Conservation (phyloP, 2,329 filamentous ascomycete genomes). For the Neonectria magnoliae region DNA sequence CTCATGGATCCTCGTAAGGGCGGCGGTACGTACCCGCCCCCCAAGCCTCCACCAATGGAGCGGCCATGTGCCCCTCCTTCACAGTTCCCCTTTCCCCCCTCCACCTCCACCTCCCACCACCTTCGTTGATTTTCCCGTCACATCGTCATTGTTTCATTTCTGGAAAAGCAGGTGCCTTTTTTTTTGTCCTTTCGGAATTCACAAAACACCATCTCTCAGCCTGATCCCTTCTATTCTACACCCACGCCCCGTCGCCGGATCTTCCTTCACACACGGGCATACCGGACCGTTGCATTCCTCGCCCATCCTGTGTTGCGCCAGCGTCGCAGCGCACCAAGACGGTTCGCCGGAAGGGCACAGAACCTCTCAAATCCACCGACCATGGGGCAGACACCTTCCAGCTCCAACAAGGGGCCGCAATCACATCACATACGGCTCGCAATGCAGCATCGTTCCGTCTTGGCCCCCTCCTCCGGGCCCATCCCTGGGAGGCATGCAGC, state of each 20-base stretch:
- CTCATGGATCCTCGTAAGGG: too few species aligned
- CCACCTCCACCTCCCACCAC: too few species aligned
- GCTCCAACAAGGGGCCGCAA: conserved; percentile 15
- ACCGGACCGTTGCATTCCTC: background rate
- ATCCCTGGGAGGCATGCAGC: conserved; percentile 24
- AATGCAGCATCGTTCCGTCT: conserved; percentile 15
- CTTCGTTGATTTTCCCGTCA: background rate
- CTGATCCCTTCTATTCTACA: background rate
- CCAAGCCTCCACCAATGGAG: background rate
- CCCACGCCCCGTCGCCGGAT: background rate
- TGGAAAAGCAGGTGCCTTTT: background rate
- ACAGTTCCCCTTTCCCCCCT: background rate
- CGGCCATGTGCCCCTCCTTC: conserved; percentile 4
- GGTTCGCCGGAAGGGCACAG: background rate
- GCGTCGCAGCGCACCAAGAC: background rate
- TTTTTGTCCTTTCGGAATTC: background rate
- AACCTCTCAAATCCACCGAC: background rate
- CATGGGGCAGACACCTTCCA: conserved; percentile 19
- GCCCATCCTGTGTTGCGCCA: background rate
- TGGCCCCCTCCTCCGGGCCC: background rate
- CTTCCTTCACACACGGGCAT: too few species aligned
- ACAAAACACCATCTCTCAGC: background rate
- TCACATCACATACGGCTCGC: conserved; percentile 22
- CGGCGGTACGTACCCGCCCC: background rate
- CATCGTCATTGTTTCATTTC: background rate